phyloP scores from a whole-genome alignment of 768 basidiomycete species.

The Rhodotorula taiwanensis region DNA sequence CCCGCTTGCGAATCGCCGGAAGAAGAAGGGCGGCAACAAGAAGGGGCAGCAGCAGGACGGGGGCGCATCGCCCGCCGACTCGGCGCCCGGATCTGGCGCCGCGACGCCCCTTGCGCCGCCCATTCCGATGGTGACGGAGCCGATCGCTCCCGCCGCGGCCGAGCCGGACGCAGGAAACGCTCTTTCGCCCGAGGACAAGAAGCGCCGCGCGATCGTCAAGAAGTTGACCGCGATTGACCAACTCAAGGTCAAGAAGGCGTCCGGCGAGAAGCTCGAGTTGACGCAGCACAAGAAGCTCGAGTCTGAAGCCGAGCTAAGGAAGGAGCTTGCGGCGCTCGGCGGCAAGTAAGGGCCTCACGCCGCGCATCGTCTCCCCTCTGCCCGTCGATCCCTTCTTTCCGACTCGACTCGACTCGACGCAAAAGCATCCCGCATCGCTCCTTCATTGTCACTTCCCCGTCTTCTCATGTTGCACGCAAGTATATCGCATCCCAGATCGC shows the following conservation, averaged over 20 bases:
- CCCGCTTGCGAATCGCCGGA: conserved; percentile 31
- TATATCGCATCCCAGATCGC: too few species aligned
- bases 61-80: not conserved
- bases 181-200: conserved; percentile 59
- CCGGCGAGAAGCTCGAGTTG: conserved; percentile 84
- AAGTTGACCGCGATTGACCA: conserved; percentile 99
- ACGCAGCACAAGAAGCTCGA: conserved; percentile 94
- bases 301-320: conserved; percentile 32
- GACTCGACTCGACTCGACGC: too few species aligned
- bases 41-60: conserved; percentile 10
- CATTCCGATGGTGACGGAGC: too few species aligned
- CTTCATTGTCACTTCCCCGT: too few species aligned
- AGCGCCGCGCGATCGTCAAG: conserved; percentile 87
- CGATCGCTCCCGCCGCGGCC: conserved; percentile 2
- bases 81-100: conserved; percentile 14
- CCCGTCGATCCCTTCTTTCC: too few species aligned
- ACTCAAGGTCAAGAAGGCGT: conserved; percentile 80
- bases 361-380: too few species aligned
- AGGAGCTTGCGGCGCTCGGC: conserved; percentile 29
- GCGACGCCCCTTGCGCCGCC: too few species aligned
- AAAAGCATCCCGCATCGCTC: too few species aligned
- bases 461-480: too few species aligned
- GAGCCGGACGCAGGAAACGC: conserved; percentile 39
- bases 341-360: not conserved
- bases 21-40: conserved; percentile 38